Conservation (phyloP, 805 yeast species). For the Cyberlindnera japonica region DNA sequence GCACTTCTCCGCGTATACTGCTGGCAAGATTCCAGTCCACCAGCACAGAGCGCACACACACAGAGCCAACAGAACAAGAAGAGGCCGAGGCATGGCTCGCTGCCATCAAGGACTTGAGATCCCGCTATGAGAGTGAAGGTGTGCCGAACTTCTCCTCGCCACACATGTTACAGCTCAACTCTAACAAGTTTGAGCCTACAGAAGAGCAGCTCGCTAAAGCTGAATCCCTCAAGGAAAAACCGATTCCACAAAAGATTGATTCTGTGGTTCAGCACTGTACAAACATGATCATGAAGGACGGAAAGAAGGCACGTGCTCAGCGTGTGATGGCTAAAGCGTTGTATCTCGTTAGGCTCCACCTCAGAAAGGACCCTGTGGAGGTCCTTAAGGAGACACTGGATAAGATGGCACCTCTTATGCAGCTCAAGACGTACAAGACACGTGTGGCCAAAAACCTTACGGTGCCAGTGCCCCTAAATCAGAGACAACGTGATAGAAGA, state of each 20-base stretch:
- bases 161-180: conserved; percentile 22
- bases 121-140: conserved; percentile 31
- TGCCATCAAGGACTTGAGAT: conserved; percentile 38
- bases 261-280: conserved; percentile 75
- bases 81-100: conserved; percentile 42
- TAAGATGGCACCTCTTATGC: conserved; percentile 78
- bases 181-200: conserved; percentile 50
- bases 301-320: conserved; percentile 79
- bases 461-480: conserved; percentile 79
- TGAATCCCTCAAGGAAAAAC: conserved; percentile 43
- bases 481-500: conserved; percentile 77
- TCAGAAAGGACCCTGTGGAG: conserved; percentile 76
- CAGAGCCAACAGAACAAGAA: conserved; percentile 15
- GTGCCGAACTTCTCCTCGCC: conserved; percentile 30
- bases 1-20: neutral
- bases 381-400: conserved; percentile 73
- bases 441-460: conserved; percentile 80
- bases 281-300: conserved; percentile 88
- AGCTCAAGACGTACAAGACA: conserved; percentile 70
- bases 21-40: conserved; percentile 5
- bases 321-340: conserved; percentile 71
- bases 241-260: conserved; percentile 61
- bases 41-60: conserved; percentile 1
- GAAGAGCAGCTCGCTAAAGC: conserved; percentile 60
- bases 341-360: conserved; percentile 68